Base-by-base conservation (phyloP, 352 stramenopile genomes). In the Phytophthora sp. region DNA sequence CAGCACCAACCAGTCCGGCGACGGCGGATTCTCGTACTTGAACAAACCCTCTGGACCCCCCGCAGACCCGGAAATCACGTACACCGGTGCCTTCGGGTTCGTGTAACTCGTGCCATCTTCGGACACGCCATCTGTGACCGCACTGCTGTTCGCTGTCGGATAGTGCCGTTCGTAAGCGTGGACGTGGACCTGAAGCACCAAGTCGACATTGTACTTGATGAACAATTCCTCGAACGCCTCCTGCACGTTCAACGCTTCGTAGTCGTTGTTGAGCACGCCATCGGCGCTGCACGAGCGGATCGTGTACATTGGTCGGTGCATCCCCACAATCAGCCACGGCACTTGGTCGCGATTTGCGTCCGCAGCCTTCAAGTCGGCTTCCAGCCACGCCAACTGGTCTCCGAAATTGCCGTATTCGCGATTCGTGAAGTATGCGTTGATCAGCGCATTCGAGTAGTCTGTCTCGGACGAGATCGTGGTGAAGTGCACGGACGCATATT, bases 401-500 rank as follows among this genome's bases (percentile, higher is more conserved):
- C 69, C 72, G 32, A 81, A 81, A 15, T 38, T 6, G 10, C 72
- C 72, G 24, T 77, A 72, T 3, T 53, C 43, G 20, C 65, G 56
- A 5, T 66, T 50, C 5, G 57, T 63, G 10, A 49, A 23, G 43
- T 80, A 78, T 8, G 48, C 62, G 46, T 84, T 84, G 43, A 15
- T 66, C 0, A 72, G 75, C 8, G 69, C 57, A 17, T 67, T 59
- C 3, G 51, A 39, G 41, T 74, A 84, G 24, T 84, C 75, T 0
- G 76, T 94, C 63, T 96, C 88, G 15, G 75, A 86, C 28, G 82
- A 86, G 5, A 96, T 54, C 10, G 79, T 66, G 0, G 84, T 84
- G 20, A 94, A 89, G 54, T 96, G 87, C 15, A 89, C 77, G 13
- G 69, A 57, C 2, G 51, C 69, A 34, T 77, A 72, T 12, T 79